phyloP scores from a whole-genome alignment of 2,329 filamentous ascomycete species.

The Ophiostoma pallidulum region DNA sequence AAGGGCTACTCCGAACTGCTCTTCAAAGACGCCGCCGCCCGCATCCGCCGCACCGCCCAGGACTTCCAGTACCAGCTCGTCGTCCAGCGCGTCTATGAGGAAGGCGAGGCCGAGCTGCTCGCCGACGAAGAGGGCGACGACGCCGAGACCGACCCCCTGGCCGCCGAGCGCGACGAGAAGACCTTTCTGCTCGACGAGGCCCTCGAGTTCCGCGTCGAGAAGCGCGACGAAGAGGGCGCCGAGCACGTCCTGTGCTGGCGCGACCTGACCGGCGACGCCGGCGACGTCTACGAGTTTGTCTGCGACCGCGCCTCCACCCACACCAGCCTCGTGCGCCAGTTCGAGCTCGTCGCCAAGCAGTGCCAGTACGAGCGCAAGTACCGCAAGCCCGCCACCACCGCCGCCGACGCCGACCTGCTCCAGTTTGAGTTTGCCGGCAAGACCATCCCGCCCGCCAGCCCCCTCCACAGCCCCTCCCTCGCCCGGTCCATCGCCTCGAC shows the following conservation, averaged over 20 bases:
- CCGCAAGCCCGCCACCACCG: conserved; percentile 66
- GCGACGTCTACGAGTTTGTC: conserved; percentile 96
- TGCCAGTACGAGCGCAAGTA: conserved; percentile 98
- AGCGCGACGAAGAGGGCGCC: conserved; percentile 54
- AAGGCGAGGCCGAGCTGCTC: conserved; percentile 86
- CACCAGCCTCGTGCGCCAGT: conserved; percentile 65
- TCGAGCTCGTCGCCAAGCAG: conserved; percentile 74
- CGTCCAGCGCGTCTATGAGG: conserved; percentile 90
- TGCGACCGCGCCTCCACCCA: conserved; percentile 50
- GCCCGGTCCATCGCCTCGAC: conserved; percentile 46
- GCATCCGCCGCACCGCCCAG: conserved; percentile 84
- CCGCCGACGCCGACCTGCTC: conserved; percentile 68
- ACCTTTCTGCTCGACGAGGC: conserved; percentile 91
- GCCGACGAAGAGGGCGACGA: conserved; percentile 85
- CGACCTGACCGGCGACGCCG: conserved; percentile 84
- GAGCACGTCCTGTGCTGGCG: conserved; percentile 90
- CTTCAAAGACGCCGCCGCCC: conserved; percentile 92
- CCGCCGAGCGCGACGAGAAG: conserved; percentile 87
- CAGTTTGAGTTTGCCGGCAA: conserved; percentile 71
- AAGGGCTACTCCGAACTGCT: conserved; percentile 99
- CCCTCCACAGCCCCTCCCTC: conserved; percentile 49
- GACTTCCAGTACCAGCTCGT: conserved; percentile 97
- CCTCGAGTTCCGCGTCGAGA: conserved; percentile 77
- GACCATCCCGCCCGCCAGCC: conserved; percentile 55
- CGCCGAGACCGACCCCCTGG: conserved; percentile 62